These are phyloP conservation scores for Stagonosporopsis tanaceti DNA, from an alignment of 2,329 filamentous ascomycete genomes.

Conservation along the genomic window DNA sequence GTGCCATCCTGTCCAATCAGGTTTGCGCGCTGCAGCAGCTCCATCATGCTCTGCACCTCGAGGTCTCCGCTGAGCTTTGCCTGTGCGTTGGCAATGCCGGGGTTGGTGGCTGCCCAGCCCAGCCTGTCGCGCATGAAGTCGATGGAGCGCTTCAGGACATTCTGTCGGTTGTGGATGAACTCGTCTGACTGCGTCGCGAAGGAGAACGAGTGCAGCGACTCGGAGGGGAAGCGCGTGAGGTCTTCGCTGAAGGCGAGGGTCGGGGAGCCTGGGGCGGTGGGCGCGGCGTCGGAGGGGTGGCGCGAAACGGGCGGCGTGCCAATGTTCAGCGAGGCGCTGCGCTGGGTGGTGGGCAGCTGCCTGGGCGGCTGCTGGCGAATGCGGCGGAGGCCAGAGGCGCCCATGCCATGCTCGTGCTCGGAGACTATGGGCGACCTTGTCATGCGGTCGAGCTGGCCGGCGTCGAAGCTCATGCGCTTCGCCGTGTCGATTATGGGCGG, in stretches of 20 bases:
- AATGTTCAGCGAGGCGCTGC: conserved; percentile 75
- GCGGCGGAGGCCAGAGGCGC: conserved; percentile 85
- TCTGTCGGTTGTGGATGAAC: conserved; percentile 87
- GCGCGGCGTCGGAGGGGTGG: conserved; percentile 58
- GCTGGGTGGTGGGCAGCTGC: conserved; percentile 63
- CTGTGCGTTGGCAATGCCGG: conserved; percentile 82
- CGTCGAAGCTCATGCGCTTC: conserved; percentile 80
- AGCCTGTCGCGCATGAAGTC: conserved; percentile 96
- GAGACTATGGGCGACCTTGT: conserved; percentile 82
- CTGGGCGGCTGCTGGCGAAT: conserved; percentile 82
- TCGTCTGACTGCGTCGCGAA: conserved; percentile 97
- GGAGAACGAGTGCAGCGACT: conserved; percentile 97
- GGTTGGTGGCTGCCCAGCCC: conserved; percentile 78
- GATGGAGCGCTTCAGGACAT: conserved; percentile 89
- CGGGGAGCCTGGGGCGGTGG: conserved; percentile 74
- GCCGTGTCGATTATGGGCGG: conserved; percentile 61
- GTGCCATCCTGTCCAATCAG: conserved; percentile 74
- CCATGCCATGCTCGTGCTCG: conserved; percentile 87
- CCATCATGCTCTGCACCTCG: conserved; percentile 89
- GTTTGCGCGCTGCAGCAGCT: conserved; percentile 82
- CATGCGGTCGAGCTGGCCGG: conserved; percentile 71
- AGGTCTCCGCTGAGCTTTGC: conserved; percentile 82
- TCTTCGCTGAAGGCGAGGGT: conserved; percentile 79
- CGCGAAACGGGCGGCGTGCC: conserved; percentile 64
- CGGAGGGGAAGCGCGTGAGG: conserved; percentile 88